Conservation (phyloP, 345 rosid genomes). For the Melaleuca quinquenervia region DNA sequence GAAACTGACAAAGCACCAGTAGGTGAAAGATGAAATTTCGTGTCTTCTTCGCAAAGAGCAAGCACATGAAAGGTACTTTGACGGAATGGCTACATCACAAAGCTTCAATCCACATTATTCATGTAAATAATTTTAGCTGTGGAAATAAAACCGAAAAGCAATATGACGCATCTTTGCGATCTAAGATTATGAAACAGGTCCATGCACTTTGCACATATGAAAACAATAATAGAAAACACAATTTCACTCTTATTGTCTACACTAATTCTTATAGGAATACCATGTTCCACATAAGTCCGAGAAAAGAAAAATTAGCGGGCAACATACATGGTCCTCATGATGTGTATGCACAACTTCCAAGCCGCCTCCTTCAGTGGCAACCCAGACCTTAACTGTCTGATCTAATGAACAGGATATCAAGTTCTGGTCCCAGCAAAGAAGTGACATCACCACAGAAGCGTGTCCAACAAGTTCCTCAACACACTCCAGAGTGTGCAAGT, state of each 20-base stretch:
- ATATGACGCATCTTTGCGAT: neutral
- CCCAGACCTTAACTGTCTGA: slow-evolving; percentile 44
- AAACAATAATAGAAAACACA: neutral
- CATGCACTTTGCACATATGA: neutral
- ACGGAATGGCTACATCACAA: neutral
- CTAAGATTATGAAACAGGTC: neutral
- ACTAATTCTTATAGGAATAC: neutral
- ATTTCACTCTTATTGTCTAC: neutral
- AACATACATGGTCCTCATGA: slow-evolving; percentile 24
- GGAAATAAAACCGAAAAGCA: neutral
- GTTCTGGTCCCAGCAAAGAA: slow-evolving; percentile 46
- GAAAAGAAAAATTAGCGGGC: neutral
- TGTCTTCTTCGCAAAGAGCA: neutral
- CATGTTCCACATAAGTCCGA: neutral
- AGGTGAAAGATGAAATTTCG: neutral
- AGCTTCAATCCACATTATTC: neutral
- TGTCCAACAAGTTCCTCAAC: slow-evolving; percentile 31
- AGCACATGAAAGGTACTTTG: neutral
- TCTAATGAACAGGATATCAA: slow-evolving; percentile 56
- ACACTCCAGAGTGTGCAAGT: slow-evolving; percentile 24
- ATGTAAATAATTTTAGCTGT: neutral
- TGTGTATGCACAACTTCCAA: slow-evolving; percentile 18
- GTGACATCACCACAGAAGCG: slow-evolving; percentile 35
- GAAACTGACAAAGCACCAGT: neutral
- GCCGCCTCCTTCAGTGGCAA: slow-evolving; percentile 3